Evolutionary conservation across 1,284 basidiomycete genomes (phyloP).

Genomic region (Schizopora paradoxa): DNA sequence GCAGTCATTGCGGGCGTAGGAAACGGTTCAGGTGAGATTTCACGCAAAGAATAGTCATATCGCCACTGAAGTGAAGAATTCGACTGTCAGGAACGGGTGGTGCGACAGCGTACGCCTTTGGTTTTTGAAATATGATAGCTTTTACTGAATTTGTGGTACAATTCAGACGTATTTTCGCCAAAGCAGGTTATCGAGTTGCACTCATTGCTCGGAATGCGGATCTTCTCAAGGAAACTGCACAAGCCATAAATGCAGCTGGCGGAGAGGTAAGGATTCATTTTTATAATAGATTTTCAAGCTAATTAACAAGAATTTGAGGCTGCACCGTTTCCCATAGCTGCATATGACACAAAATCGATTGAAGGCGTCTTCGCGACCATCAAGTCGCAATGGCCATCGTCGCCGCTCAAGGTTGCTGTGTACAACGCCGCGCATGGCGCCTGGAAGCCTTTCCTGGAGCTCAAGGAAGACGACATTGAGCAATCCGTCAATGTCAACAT

Average conservation of each 20-base stretch:
- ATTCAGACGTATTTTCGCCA: slow-evolving; percentile 13
- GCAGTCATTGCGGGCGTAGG: slow-evolving; percentile 14
- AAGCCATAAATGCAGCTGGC: slow-evolving; percentile 22
- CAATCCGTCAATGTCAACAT: slow-evolving; percentile 24
- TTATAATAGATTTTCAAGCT: neutral
- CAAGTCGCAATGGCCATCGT: slow-evolving; percentile 23
- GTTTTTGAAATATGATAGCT: no score
- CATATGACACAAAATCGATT: slow-evolving; percentile 22
- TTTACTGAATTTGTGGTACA: neutral
- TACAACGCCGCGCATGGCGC: slow-evolving; percentile 26
- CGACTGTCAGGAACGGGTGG: slow-evolving; percentile 13
- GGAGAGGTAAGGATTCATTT: slow-evolving; percentile 20
- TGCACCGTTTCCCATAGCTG: slow-evolving; percentile 23
- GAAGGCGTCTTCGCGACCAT: slow-evolving; percentile 23
- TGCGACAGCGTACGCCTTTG: slow-evolving; percentile 13
- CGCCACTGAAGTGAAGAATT: neutral
- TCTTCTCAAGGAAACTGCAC: slow-evolving; percentile 19
- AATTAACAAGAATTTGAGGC: slow-evolving; percentile 16
- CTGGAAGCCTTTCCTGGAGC: slow-evolving; percentile 27
- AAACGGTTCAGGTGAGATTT: slow-evolving; percentile 12
- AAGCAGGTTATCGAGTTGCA: slow-evolving; percentile 27
- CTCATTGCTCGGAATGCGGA: slow-evolving; percentile 27
- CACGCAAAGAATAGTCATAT: neutral
- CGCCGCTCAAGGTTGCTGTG: slow-evolving; percentile 23
- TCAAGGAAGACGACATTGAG: slow-evolving; percentile 22